Percentiles rank a stretch among this genome's conserved stretches.
Evolutionary conservation across 441 rosid genomes (phyloP).

Genomic region (Populus hybrid): DNA sequence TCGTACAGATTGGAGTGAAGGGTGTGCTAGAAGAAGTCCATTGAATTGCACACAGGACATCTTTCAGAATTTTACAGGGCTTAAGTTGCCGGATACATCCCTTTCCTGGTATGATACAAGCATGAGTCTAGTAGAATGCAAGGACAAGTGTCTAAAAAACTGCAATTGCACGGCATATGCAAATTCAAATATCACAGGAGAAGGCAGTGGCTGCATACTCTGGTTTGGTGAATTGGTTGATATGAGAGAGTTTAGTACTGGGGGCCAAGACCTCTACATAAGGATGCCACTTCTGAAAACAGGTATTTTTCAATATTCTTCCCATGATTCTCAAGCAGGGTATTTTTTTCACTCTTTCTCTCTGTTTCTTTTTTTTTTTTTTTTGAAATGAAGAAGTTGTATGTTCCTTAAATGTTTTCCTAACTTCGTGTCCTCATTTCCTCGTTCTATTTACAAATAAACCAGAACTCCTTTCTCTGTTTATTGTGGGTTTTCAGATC

Average conservation of each 20-base stretch:
- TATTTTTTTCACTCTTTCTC: too few species aligned
- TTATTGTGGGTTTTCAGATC: not conserved
- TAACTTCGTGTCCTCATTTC: too few species aligned
- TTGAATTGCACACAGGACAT: not conserved
- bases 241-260: not conserved
- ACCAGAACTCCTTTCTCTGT: too few species aligned
- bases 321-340: too few species aligned
- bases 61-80: not conserved
- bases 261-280: constrained; percentile 27
- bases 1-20: not conserved
- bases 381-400: too few species aligned
- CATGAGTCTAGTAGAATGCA: not conserved
- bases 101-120: not conserved
- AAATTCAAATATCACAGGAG: not conserved
- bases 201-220: constrained; percentile 27
- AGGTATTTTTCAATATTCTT: too few species aligned
- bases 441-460: too few species aligned
- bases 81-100: not conserved
- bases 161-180: not conserved
- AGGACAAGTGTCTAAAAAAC: not conserved
- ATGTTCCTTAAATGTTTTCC: too few species aligned
- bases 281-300: not conserved
- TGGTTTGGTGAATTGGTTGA: constrained; percentile 34
- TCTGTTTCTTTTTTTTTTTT: too few species aligned
- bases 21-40: not conserved